Evolutionary conservation across 345 rosid species (phyloP).

Genomic region (Brassica cretica): DNA sequence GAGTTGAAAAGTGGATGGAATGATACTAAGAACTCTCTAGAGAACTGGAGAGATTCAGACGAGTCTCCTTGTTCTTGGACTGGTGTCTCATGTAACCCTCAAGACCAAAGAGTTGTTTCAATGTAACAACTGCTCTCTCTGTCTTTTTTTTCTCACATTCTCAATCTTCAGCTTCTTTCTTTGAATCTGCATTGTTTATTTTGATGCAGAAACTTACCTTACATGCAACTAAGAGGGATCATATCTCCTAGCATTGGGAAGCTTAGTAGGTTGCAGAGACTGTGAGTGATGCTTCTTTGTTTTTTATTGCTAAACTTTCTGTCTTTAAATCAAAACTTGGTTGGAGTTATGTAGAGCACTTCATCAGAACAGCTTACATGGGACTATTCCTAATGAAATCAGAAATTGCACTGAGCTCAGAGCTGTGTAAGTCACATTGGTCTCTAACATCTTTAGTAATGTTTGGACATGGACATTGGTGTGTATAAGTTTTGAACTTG

Average conservation of each 20-base stretch:
- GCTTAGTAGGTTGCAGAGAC: constrained; percentile 70
- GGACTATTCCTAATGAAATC: constrained; percentile 76
- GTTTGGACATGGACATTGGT: not conserved
- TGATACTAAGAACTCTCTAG: constrained; percentile 66
- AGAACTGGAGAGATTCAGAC: constrained; percentile 73
- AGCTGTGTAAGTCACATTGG: constrained; percentile 65
- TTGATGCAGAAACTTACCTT: constrained; percentile 71
- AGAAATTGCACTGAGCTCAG: constrained; percentile 74
- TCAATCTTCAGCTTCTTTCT: constrained; percentile 4
- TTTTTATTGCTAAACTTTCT: not conserved
- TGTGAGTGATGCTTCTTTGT: constrained; percentile 54
- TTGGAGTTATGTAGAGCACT: constrained; percentile 56
- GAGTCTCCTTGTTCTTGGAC: constrained; percentile 89
- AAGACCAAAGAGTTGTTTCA: constrained; percentile 69
- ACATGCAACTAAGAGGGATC: constrained; percentile 82
- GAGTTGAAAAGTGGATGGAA: constrained; percentile 69
- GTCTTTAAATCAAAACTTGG: not conserved
- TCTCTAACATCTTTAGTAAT: not conserved
- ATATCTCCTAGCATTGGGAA: constrained; percentile 89
- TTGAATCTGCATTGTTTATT: not conserved
- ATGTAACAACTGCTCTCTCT: constrained; percentile 45
- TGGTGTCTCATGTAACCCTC: constrained; percentile 73
- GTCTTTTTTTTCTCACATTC: not conserved
- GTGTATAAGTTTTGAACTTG: constrained; percentile 7
- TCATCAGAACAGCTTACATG: constrained; percentile 89